Percentiles rank a stretch among this genome's conserved stretches.
Evolutionary conservation across 768 basidiomycete genomes (phyloP).

Genomic region (Xerocomellus amylosporus): DNA sequence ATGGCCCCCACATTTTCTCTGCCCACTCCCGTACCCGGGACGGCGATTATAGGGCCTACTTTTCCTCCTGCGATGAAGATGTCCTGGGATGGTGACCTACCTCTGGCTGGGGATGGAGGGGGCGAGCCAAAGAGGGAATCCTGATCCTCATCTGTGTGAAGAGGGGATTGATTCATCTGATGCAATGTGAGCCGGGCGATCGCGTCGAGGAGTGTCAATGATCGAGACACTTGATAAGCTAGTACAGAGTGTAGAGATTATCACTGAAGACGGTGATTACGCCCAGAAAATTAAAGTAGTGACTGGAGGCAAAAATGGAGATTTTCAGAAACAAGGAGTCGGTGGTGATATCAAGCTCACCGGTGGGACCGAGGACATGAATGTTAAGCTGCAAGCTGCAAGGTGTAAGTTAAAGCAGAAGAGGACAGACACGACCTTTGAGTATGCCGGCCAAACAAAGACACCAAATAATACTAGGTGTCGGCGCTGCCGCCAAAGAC

Average conservation of each 20-base stretch:
- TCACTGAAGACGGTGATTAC: not conserved
- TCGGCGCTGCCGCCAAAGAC: no score
- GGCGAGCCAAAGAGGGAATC: slow-evolving; percentile 82
- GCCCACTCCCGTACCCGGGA: slow-evolving; percentile 24
- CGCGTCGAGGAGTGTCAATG: slow-evolving; percentile 1
- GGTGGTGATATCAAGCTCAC: slow-evolving; percentile 1
- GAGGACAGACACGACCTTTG: not conserved
- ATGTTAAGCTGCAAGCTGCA: not conserved
- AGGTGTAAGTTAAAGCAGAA: no score
- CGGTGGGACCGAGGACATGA: not conserved
- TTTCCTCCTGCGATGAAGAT: slow-evolving; percentile 20
- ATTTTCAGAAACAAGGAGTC: not conserved
- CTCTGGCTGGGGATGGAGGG: slow-evolving; percentile 67
- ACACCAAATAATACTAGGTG: slow-evolving; percentile 1
- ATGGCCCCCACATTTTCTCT: slow-evolving; percentile 85
- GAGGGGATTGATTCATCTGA: slow-evolving; percentile 19
- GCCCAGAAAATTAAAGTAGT: not conserved
- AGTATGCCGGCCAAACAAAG: slow-evolving; percentile 1
- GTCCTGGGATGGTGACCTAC: slow-evolving; percentile 71
- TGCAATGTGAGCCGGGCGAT: slow-evolving; percentile 14
- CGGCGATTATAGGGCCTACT: slow-evolving; percentile 14
- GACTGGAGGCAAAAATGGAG: not conserved
- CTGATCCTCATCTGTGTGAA: slow-evolving; percentile 37
- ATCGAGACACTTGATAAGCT: slow-evolving; percentile 19
- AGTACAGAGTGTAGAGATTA: slow-evolving; percentile 1